A percentile compares a stretch with the other conserved stretches of the same genome.
phyloP scores from a whole-genome alignment of 495 filamentous ascomycete genomes.

The Tuber melanosporum region DNA sequence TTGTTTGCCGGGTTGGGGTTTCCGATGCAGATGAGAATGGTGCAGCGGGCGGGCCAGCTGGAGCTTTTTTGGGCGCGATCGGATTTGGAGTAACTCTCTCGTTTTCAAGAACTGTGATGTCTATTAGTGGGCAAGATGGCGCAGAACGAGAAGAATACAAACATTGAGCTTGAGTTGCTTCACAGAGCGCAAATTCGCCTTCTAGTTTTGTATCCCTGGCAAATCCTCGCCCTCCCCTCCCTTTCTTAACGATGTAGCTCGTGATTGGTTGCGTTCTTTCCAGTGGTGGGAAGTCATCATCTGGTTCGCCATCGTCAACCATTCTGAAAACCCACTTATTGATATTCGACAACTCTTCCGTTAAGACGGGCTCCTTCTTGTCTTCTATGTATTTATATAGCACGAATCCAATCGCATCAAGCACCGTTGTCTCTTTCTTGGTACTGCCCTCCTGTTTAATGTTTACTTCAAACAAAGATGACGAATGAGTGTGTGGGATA shows the following conservation, averaged over 20 bases:
- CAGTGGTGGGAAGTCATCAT: constrained; percentile 88
- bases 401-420: constrained; percentile 82
- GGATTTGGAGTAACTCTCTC: constrained; percentile 43
- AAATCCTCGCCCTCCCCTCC: constrained; percentile 55
- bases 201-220: constrained; percentile 73
- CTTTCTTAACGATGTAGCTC: constrained; percentile 85
- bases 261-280: constrained; percentile 69
- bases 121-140: constrained; percentile 15
- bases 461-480: constrained; percentile 60
- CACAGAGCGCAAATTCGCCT: constrained; percentile 87
- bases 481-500: constrained; percentile 63
- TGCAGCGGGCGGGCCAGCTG: constrained; percentile 47
- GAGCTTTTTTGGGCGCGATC: constrained; percentile 40
- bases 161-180: constrained; percentile 69
- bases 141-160: constrained; percentile 63
- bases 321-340: constrained; percentile 91
- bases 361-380: constrained; percentile 63
- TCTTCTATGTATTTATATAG: constrained; percentile 85
- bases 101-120: neutral
- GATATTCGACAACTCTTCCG: constrained; percentile 65
- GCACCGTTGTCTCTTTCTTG: constrained; percentile 65
- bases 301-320: constrained; percentile 92
- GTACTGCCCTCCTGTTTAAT: constrained; percentile 59
- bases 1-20: constrained; percentile 12
- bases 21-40: constrained; percentile 49